Base-by-base conservation (phyloP, 805 yeast species). In the Candida michaelii region DNA sequence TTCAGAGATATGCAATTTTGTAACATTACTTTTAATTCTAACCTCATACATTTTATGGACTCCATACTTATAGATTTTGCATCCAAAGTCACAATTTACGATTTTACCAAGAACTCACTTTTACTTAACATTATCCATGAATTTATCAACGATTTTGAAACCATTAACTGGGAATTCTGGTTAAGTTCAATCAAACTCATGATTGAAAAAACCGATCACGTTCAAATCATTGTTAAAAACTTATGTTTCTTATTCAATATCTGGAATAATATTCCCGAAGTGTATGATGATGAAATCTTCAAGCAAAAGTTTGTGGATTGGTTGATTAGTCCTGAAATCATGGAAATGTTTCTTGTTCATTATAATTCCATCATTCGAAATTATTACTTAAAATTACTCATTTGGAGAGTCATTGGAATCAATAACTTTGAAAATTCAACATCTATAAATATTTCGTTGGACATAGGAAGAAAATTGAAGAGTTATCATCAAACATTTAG, bases 141-240 rank as follows among this genome's bases (percentile, higher is more conserved):
- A 45, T 68, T 60, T 43, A 53, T 63, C 24, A 63, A 62, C 45
- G 65, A 69, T 45, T 60, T 63, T 40, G 54, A 44, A 9, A 48
- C 50, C 36, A 61, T 86, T 17, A 77, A 84, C 63, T 88, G 95
- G 93, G 65, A 69, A 39, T 87, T 89, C 55, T 88, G 96, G 96
- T 59, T 83, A 5, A 68, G 72, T 41, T 82, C 85, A 12, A 60
- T 70, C 11, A 63, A 76, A 45, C 66, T 77, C 43, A 76, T 87
- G 82, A 58, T 87, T n/a, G 54, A 66, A 6, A 56, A 61, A 30
- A 78, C 88, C 6, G 80, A 78, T 34, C 85, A 78, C 57, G 70
- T 80, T 49, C 82, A 79, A 49, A 73, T 76, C 16, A 80, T 85
- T 47, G 65, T 84, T 15, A 77, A 85, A 46, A 79, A 80, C 11